These are phyloP conservation scores for Globisporangium heterothallicum DNA, from an alignment of 352 stramenopile genomes.

Conservation along the genomic window DNA sequence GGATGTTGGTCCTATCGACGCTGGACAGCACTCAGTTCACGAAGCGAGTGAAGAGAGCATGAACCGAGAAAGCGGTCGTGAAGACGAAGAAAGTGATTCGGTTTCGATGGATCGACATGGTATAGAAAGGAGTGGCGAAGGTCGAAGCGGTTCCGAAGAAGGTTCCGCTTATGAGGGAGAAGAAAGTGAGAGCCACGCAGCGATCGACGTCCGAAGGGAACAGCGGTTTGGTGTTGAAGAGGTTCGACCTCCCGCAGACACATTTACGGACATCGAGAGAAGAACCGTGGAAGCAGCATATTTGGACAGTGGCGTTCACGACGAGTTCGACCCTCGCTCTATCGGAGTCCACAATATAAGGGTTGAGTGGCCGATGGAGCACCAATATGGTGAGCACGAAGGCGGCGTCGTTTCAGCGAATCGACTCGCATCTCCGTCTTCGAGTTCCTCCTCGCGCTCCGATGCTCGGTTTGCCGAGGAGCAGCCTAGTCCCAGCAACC, in stretches of 20 bases:
- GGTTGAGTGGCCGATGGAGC: constrained; percentile 26
- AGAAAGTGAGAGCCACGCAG: neutral
- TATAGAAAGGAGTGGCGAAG: neutral
- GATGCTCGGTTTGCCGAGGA: neutral
- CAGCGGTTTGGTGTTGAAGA: constrained; percentile 1
- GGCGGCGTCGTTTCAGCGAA: too few species aligned
- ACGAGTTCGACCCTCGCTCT: constrained; percentile 27
- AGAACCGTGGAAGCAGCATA: neutral
- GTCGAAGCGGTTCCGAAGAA: neutral
- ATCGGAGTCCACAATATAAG: constrained; percentile 55
- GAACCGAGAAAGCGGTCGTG: neutral
- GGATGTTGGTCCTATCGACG: neutral
- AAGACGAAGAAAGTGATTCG: neutral
- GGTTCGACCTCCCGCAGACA: neutral
- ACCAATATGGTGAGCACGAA: neutral
- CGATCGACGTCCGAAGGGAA: neutral
- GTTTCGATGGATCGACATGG: neutral
- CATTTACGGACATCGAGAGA: neutral
- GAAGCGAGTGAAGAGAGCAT: neutral
- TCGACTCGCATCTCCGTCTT: neutral
- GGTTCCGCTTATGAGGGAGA: neutral
- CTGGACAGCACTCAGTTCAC: neutral
- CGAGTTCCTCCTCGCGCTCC: constrained; percentile 2
- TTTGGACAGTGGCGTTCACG: neutral
- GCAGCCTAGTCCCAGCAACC: neutral